These are phyloP conservation scores for Scenedesmus sp. DNA, from an alignment of 163 green algal species.

Conservation along the genomic window DNA sequence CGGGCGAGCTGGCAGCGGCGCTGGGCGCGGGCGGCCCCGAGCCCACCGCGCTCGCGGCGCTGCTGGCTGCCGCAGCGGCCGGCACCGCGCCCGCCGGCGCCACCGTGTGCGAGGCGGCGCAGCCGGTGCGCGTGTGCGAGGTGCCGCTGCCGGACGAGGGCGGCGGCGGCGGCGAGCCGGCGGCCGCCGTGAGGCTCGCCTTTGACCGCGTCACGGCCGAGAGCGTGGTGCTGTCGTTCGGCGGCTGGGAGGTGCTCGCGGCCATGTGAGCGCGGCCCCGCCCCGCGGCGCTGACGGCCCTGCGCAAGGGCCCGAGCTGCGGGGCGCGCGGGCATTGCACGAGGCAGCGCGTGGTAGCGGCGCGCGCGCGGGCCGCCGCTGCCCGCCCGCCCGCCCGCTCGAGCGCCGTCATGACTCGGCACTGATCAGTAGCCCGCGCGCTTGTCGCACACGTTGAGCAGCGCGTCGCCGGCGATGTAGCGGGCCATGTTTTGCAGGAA, in stretches of 20 bases:
- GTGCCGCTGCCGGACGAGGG: background rate
- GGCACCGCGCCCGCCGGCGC: conserved; percentile 3
- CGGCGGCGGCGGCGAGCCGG: conserved; percentile 2
- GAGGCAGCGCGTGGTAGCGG: too few species aligned
- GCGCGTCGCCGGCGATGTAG: conserved; percentile 58
- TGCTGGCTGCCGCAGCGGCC: conserved; percentile 15
- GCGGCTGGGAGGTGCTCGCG: conserved; percentile 29
- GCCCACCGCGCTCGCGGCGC: background rate
- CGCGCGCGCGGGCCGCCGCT: too few species aligned
- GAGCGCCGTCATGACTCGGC: too few species aligned
- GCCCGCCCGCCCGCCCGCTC: too few species aligned
- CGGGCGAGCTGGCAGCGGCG: background rate
- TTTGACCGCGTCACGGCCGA: conserved; percentile 2
- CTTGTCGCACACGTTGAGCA: conserved; percentile 78
- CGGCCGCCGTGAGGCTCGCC: background rate
- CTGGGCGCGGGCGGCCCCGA: too few species aligned
- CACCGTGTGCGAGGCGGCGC: conserved; percentile 2
- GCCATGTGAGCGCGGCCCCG: too few species aligned
- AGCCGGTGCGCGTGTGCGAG: conserved; percentile 2
- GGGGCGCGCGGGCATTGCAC: too few species aligned
- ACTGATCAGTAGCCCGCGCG: conserved; percentile 65
- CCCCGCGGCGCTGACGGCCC: too few species aligned
- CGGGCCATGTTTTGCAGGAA: conserved; percentile 67
- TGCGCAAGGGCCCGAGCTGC: too few species aligned
- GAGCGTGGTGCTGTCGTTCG: background rate